These are phyloP conservation scores for Ogataea kodamae DNA, from an alignment of 805 yeast genomes.

Conservation along the genomic window DNA sequence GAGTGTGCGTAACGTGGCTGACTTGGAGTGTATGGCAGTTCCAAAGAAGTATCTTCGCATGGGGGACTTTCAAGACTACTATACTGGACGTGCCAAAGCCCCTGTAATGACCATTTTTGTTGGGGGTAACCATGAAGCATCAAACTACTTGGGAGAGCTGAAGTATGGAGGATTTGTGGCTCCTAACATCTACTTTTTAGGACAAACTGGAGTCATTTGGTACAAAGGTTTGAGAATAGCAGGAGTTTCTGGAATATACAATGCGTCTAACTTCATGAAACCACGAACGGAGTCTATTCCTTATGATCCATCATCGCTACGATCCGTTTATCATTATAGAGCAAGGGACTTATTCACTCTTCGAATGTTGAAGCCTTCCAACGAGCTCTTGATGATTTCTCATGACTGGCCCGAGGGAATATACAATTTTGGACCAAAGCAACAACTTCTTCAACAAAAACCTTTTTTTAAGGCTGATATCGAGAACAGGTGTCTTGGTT, in stretches of 20 bases:
- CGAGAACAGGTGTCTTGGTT: constrained; percentile 59
- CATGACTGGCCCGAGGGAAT: constrained; percentile 97
- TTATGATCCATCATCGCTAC: constrained; percentile 40
- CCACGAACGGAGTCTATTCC: constrained; percentile 46
- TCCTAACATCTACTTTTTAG: constrained; percentile 80
- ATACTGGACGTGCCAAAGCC: constrained; percentile 54
- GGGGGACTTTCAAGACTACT: constrained; percentile 81
- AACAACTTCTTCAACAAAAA: constrained; percentile 49
- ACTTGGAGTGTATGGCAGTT: constrained; percentile 66
- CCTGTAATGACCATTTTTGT: constrained; percentile 78
- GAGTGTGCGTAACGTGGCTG: constrained; percentile 61
- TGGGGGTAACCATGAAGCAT: constrained; percentile 96
- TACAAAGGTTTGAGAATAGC: constrained; percentile 72
- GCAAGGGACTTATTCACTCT: constrained; percentile 60
- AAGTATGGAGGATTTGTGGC: constrained; percentile 93
- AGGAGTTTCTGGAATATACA: constrained; percentile 84
- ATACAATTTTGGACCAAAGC: constrained; percentile 58
- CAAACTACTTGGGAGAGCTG: constrained; percentile 68
- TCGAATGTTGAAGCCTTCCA: constrained; percentile 33
- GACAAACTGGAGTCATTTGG: constrained; percentile 72
- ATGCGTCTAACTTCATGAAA: constrained; percentile 44
- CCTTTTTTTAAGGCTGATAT: constrained; percentile 70
- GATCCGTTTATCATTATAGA: constrained; percentile 73
- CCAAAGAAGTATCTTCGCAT: constrained; percentile 71
- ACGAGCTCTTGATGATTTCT: constrained; percentile 56